Base-by-base conservation (phyloP, 495 filamentous ascomycete genomes). In the Glutinoglossum americanum region DNA sequence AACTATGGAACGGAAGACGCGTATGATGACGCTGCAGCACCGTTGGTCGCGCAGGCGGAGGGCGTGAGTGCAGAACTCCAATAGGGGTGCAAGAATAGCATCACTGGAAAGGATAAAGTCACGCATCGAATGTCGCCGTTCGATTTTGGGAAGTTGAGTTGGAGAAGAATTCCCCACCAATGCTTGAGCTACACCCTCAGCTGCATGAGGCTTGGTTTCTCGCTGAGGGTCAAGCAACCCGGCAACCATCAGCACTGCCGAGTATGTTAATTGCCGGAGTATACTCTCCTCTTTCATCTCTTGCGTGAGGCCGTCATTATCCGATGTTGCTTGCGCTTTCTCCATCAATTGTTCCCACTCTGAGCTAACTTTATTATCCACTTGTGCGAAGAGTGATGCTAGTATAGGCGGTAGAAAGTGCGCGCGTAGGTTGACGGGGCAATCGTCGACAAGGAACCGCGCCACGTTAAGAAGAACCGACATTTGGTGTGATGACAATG, bases 271-370 rank as follows among this genome's bases (percentile, higher is more conserved):
- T 59, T 94, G 87, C n/a, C 92, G 80, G 33, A 99, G 73, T 27
- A 97, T 92, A 67, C 90, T 96, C 66, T 99, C 92, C 21, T 86
- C 82, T 69, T 94, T 94, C 92, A 99, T 99, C 72, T 99, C 93
- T 61, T 94, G 85, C 0, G 84, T 83, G 37, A 99, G 72, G 54
- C 76, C 78, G 51, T 77, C 79, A 47, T 81, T 80, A 0, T 76
- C 75, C 10, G 54, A 58, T 6, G 78, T 79, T 30, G 79, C 73
- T 59, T 77, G 77, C 8, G 74, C 76, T 26, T 83, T 77, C 61
- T 78, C 79, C 57, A 83, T 78, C 54, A 82, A 74, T 8, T 69
- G 63, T 41, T 77, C 75, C 92, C 92, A 99, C 64, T 96, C 92
- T 0, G 76, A 73, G 49, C 76, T 87, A 59, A 95, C 83, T 67